These are phyloP conservation scores for Astrephomene gubernaculifera DNA, from an alignment of 139 green algal genomes.

Conservation along the genomic window DNA sequence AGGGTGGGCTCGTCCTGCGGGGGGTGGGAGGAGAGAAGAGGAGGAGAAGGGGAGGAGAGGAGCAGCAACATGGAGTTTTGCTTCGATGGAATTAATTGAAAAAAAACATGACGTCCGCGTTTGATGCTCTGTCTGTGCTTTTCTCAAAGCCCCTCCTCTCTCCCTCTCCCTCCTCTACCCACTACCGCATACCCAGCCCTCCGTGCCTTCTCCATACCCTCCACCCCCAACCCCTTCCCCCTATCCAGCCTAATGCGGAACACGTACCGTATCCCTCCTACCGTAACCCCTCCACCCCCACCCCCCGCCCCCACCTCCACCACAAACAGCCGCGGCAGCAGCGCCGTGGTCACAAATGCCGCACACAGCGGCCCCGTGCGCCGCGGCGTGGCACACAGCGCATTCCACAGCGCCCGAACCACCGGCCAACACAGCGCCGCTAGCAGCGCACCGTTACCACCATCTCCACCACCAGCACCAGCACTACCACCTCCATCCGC, in stretches of 20 bases:
- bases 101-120: too few relatives aligned
- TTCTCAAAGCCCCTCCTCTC: too few relatives aligned
- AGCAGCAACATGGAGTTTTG: too few relatives aligned
- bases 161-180: too few relatives aligned
- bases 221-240: too few relatives aligned
- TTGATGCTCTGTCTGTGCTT: too few relatives aligned
- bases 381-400: slow-evolving; percentile 38
- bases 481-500: background rate
- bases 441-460: background rate
- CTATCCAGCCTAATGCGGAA: too few relatives aligned
- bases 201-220: too few relatives aligned
- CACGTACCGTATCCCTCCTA: too few relatives aligned
- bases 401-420: slow-evolving; percentile 45
- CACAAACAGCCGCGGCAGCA: slow-evolving; percentile 61
- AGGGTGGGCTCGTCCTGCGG: background rate
- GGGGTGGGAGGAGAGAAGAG: background rate
- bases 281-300: background rate
- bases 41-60: background rate
- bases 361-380: slow-evolving; percentile 43
- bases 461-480: background rate
- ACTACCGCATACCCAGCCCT: too few relatives aligned
- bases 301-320: background rate
- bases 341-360: slow-evolving; percentile 50
- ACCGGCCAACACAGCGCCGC: slow-evolving; percentile 23
- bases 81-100: too few relatives aligned